Evolutionary conservation across 108 stramenopile genomes (phyloP).

Genomic region (Skeletonema potamos): DNA sequence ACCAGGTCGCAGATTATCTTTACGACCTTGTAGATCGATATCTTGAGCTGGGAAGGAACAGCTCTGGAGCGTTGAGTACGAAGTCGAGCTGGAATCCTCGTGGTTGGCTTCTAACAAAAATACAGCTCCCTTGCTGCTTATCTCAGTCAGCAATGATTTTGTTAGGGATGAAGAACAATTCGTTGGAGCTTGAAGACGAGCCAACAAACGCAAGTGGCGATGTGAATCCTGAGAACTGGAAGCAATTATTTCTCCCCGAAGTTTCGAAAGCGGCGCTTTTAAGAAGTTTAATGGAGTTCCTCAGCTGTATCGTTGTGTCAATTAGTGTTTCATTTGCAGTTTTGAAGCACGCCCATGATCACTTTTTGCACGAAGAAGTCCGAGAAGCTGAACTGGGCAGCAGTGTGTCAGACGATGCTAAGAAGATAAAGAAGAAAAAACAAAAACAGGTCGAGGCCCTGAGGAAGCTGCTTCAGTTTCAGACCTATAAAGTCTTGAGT

Average conservation of each 20-base stretch:
- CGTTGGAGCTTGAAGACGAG: conserved; percentile 19
- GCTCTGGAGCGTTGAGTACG: conserved; percentile 1
- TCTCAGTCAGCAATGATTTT: conserved; percentile 23
- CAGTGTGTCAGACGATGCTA: background rate
- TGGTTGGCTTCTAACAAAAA: conserved; percentile 39
- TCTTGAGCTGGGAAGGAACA: conserved; percentile 34
- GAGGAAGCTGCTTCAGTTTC: conserved; percentile 39
- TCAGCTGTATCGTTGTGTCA: conserved; percentile 22
- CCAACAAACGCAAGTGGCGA: background rate
- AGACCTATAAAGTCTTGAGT: conserved; percentile 23
- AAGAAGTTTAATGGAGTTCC: conserved; percentile 27
- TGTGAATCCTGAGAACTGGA: conserved; percentile 14
- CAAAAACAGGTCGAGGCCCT: conserved; percentile 24
- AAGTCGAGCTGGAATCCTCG: conserved; percentile 36
- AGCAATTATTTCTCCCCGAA: conserved; percentile 8
- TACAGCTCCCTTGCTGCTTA: conserved; percentile 35
- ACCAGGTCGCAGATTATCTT: conserved; percentile 32
- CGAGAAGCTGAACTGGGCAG: background rate
- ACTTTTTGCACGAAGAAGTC: conserved; percentile 17
- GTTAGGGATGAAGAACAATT: conserved; percentile 18
- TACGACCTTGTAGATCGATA: conserved; percentile 37
- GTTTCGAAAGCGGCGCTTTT: conserved; percentile 11
- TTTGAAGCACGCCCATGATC: conserved; percentile 41
- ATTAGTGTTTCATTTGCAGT: conserved; percentile 34
- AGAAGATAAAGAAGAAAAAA: conserved; percentile 10